Conservation (phyloP, 148 eudicot species). For the Chenopodium album region DNA sequence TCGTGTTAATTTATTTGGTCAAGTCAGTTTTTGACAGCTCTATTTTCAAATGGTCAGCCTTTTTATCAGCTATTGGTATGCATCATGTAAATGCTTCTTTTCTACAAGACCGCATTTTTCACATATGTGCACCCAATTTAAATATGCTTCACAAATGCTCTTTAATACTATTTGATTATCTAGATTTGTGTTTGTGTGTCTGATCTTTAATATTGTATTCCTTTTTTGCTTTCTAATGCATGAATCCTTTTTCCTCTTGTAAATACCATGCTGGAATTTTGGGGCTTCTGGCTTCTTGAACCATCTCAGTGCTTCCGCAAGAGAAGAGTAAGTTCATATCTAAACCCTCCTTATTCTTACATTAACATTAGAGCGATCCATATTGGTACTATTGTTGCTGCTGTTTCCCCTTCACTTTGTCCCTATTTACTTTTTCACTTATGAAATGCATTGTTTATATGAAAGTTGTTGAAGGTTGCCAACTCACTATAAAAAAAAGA, state of each 20-base stretch:
- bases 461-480: not conserved
- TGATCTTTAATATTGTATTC: not conserved
- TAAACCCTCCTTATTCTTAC: slow-evolving; percentile 17
- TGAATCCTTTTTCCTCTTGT: slow-evolving; percentile 8
- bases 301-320: slow-evolving; percentile 80
- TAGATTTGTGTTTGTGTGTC: not conserved
- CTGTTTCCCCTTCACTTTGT: not conserved
- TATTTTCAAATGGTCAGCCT: not conserved
- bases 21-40: too few species aligned
- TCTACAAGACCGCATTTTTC: not conserved
- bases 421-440: not conserved
- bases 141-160: not conserved
- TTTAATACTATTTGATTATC: not conserved
- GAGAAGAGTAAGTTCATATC: slow-evolving; percentile 72
- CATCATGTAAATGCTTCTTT: not conserved
- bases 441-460: not conserved
- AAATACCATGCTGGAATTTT: slow-evolving; percentile 19
- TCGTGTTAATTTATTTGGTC: too few species aligned
- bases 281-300: slow-evolving; percentile 40
- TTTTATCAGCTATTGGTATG: not conserved
- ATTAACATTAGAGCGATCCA: not conserved
- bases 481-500: too few species aligned
- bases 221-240: slow-evolving; percentile 9
- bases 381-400: slow-evolving; percentile 4
- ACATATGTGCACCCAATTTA: not conserved